Base-by-base conservation (phyloP, 2,329 filamentous ascomycete species). In the Tolypocladium tropicale region DNA sequence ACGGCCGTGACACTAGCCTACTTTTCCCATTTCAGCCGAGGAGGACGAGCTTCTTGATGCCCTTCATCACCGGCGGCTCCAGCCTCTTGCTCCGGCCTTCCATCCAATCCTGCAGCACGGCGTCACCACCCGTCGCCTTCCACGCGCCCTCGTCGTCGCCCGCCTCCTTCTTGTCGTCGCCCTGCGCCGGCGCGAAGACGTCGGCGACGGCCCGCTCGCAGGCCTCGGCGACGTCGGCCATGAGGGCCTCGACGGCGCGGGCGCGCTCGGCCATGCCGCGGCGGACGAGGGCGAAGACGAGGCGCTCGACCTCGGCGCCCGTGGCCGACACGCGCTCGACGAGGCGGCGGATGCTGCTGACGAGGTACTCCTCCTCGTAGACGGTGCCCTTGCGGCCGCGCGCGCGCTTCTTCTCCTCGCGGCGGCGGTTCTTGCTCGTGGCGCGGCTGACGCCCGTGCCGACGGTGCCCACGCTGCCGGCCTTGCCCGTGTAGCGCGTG, bases 361-460 rank as follows among this genome's bases (percentile, higher is more conserved):
- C 86, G 6, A 99, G 81, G 70, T 99, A 99, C 71, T 97, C 94
- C 68, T 97, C 93, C 71, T 99, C 94, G 70, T 99, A 99, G 6
- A 99, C 89, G 18, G 90, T 96, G 12, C 94, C 94, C 76, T 97
- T 97, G 70, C 96, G 93, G 28, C 94, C 94, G 9, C 90, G 79
- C 0, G 94, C 94, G 18, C 93, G 84, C 80, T 99, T 99, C 70
- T 95, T 85, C 77, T 99, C 94, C 72, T 99, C 94, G 23, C 91
- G 81, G 28, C 87, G 80, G 54, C 91, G 84, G 67, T 95, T 96
- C 77, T 94, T 95, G 67, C 84, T 88, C 43, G 90, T 96, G 57
- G 88, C 88, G 14, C 91, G 81, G 53, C 85, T 89, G 2, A 88
- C 85, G 33, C 84, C 83, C 14, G 88, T 92, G 23, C 84, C 87